These are phyloP conservation scores for Polytolypa hystricis DNA, from an alignment of 2,329 filamentous ascomycete genomes.

Conservation along the genomic window DNA sequence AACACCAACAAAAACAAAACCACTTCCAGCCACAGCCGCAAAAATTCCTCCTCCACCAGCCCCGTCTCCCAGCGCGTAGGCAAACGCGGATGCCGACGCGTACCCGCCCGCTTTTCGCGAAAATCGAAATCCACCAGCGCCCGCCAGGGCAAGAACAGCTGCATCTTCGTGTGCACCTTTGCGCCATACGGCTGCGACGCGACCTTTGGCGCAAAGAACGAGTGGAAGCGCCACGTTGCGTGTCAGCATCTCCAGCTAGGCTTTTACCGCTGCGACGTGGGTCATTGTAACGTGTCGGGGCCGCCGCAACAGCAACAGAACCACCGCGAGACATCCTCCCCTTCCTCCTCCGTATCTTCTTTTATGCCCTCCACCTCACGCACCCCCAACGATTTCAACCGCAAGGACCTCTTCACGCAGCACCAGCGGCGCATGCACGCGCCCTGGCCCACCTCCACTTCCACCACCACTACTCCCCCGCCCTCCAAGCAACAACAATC, in stretches of 20 bases:
- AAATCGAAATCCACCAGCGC: neutral
- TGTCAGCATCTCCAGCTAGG: slow-evolving; percentile 67
- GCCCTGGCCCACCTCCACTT: slow-evolving; percentile 36
- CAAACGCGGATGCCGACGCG: slow-evolving; percentile 1
- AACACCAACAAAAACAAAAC: neutral
- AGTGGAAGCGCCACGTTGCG: slow-evolving; percentile 84
- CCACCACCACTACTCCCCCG: slow-evolving; percentile 13
- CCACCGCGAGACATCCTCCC: slow-evolving; percentile 11
- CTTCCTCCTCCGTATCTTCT: slow-evolving; percentile 11
- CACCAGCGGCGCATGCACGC: slow-evolving; percentile 80
- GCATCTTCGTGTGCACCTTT: slow-evolving; percentile 63
- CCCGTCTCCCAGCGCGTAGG: neutral
- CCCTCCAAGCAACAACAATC: slow-evolving; percentile 22
- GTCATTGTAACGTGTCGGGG: slow-evolving; percentile 38
- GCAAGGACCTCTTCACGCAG: slow-evolving; percentile 84
- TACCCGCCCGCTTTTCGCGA: neutral
- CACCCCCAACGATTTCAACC: slow-evolving; percentile 63
- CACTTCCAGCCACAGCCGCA: neutral
- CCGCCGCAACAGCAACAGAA: slow-evolving; percentile 6
- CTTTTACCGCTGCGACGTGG: slow-evolving; percentile 66
- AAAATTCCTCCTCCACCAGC: neutral
- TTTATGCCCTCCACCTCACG: slow-evolving; percentile 17
- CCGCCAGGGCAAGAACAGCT: slow-evolving; percentile 6
- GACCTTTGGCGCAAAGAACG: slow-evolving; percentile 72
- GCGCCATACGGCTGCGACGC: slow-evolving; percentile 62